Base-by-base conservation (phyloP, 2,329 filamentous ascomycete species). In the Arthroderma uncinatum region DNA sequence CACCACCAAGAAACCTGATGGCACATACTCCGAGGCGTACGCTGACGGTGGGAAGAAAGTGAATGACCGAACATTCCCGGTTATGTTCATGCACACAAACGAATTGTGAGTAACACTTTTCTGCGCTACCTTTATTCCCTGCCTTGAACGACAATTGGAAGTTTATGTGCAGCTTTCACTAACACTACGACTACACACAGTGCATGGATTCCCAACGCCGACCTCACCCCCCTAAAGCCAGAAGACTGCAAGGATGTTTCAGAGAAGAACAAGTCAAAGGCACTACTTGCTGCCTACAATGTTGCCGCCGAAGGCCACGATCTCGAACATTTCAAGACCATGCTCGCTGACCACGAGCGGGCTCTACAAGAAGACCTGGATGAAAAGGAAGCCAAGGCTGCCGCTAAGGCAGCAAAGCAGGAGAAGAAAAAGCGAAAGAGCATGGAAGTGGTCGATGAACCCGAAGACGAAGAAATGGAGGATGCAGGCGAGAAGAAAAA, bases 81-180 rank as follows among this genome's bases (percentile, higher is more conserved):
- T 97, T 67, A 96, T 97, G 92, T 97, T 95, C 70, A 76, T 97
- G 54, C 79, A 83, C 62, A 95, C 91, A 37, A 96, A 97, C 67
- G 92, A 97, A 79, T 97, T 98, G 93, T 98, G 76, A 82, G 92
- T 83, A 47, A 50, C 30, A 25, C 54, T 30, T 42, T 53, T 60
- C 2, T 30, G 2, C 14, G 16, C 40, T 12, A 8, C 21, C 40
- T 47, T 58, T 60, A 57, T 33, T 52, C 8, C 12, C 23, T 34
- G 12, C n/a, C n/a, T n/a, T n/a, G n/a, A n/a, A n/a, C n/a, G n/a
- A n/a, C n/a, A n/a, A 23, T 7, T 21, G 14, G 19, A 42, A 4
- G 37, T 9, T 14, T 36, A 54, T 54, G 37, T 28, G 23, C 36
- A 10, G 8, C 7, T 10, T 16, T 40, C 36, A 12, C 16, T 55